phyloP scores from a whole-genome alignment of 805 yeast species.

The Vanderwaltozyma tropicalis region DNA sequence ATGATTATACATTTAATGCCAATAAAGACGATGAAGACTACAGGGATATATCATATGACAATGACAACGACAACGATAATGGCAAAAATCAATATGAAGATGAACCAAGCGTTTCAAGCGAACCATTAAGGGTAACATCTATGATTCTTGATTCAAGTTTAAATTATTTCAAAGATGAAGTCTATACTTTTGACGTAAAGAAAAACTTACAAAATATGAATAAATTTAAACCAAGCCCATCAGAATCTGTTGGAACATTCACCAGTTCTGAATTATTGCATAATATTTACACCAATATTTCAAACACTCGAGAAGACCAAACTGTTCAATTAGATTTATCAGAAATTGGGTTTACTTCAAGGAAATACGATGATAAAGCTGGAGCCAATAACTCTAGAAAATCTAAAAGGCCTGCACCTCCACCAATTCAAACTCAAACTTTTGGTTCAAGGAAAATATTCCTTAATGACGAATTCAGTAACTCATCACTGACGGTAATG shows the following conservation, averaged over 20 bases:
- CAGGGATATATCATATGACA: neutral
- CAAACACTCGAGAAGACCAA: neutral
- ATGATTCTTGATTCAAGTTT: conserved; percentile 2
- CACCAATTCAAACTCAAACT: neutral
- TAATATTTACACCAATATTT: neutral
- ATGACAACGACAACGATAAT: neutral
- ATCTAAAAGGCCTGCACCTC: neutral
- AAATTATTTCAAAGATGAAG: conserved; percentile 3
- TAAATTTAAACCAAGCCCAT: neutral
- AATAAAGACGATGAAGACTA: neutral
- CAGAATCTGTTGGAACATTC: neutral
- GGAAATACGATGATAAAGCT: neutral
- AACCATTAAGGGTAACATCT: conserved; percentile 1
- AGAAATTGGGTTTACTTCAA: neutral
- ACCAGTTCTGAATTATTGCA: neutral
- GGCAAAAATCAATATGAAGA: neutral
- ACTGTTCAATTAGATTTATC: neutral
- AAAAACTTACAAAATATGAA: neutral
- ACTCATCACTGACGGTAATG: neutral
- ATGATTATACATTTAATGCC: neutral
- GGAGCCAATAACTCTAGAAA: neutral
- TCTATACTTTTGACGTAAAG: conserved; percentile 2
- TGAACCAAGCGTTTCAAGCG: neutral
- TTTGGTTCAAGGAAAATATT: neutral
- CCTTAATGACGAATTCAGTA: neutral